Percentiles rank a stretch among this genome's conserved stretches.
phyloP scores from a whole-genome alignment of 306 rosid genomes.

The Prunus mume region DNA sequence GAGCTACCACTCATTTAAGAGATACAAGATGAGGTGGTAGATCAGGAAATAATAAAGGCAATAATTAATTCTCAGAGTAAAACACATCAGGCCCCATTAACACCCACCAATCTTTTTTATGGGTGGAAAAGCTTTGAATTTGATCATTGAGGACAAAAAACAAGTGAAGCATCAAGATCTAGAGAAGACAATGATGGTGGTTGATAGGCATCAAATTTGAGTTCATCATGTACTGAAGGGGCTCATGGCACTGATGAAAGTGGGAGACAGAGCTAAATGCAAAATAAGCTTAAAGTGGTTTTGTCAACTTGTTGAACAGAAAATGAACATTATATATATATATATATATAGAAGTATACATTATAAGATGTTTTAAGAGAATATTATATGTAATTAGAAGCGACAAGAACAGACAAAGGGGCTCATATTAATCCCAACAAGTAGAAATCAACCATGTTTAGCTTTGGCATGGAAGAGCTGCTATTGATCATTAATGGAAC shows the following conservation, averaged over 20 bases:
- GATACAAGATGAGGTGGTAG: slow-evolving; percentile 6
- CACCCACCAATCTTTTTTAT: neutral
- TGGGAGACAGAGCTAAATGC: neutral
- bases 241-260: slow-evolving; percentile 1
- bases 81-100: slow-evolving; percentile 10
- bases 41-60: neutral
- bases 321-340: neutral
- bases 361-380: neutral
- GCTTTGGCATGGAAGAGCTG: neutral
- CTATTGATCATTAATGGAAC: neutral
- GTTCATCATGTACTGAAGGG: neutral
- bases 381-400: neutral
- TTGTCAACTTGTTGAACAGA: neutral
- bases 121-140: neutral
- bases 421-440: neutral
- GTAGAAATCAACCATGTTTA: no score
- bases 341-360: neutral
- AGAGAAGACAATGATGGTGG: slow-evolving; percentile 4
- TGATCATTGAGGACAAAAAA: slow-evolving; percentile 7
- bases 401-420: neutral
- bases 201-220: neutral
- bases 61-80: neutral
- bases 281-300: neutral
- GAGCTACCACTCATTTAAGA: slow-evolving; percentile 12
- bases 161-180: slow-evolving; percentile 17